Base-by-base conservation (phyloP, 805 yeast genomes). In the Brettanomyces sp. region DNA sequence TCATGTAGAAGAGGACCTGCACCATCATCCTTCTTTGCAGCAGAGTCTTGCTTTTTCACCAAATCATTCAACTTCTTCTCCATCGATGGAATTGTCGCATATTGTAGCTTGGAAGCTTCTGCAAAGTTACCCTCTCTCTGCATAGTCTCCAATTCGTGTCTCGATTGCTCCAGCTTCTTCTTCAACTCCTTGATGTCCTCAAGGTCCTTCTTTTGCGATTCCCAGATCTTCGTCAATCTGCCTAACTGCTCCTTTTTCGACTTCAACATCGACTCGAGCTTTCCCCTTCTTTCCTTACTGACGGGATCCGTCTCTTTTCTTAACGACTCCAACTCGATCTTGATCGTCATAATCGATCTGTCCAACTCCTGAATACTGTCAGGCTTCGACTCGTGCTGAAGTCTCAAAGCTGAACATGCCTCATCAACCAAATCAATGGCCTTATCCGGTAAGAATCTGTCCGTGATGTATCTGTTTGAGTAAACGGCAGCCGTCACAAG, bases 341-440 rank as follows among this genome's bases (percentile, higher is more conserved):
- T 90, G 50, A 93, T 83, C 4, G 96, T 93, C 89, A 91, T 88
- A 41, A 91, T 80, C 28, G 82, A 74, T 50, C 98, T 77, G 62
- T 91, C 98, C 48, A 91, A 71, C 41, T 82, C 85, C 57, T 89
- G 91, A 45, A 93, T 85, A 2, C 90, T 87, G 59, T 91, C 99
- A 0, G 99, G 99, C 61, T 89, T 90, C 1, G 96, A 88, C 66
- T 91, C 99, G 62, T 93, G 98, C 64, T 91, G 99, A 48, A 91
- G 70, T 52, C 99, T 73, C 48, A 91, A 71, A 0, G 95, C 95
- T 3, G 97, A 93, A 67, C 98, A 90, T 0, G 98, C 97, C 61
- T 91, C 99, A 66, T 91, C 99, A 2, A 91, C 93, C 53, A 91
- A 74, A 64, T 91, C 99, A 53, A 91, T 91, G 21, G 98, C 98